These are phyloP conservation scores for Bocquillonia castaneifolia DNA, from an alignment of 441 rosid genomes.

Conservation along the genomic window DNA sequence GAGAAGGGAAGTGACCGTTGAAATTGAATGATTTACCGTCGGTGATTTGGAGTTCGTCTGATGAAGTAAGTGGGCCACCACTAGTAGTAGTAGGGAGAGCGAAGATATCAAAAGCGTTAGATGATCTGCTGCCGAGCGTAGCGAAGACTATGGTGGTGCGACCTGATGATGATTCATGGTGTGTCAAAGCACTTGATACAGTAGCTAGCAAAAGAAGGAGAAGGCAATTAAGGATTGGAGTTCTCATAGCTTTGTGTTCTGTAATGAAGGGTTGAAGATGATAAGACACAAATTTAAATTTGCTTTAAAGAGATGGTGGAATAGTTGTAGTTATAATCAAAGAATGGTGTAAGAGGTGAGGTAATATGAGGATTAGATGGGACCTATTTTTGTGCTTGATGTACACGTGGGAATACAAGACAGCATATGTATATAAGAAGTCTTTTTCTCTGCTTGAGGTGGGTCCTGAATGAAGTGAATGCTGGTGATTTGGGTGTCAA, in stretches of 20 bases:
- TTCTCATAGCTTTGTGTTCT: background rate
- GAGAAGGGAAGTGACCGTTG: constrained; percentile 71
- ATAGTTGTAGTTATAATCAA: too few species aligned
- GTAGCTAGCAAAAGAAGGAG: constrained; percentile 14
- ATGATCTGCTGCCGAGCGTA: constrained; percentile 55
- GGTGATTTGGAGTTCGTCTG: constrained; percentile 51
- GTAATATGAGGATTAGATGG: constrained; percentile 1
- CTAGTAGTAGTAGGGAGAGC: constrained; percentile 38
- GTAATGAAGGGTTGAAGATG: background rate
- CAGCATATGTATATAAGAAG: too few species aligned
- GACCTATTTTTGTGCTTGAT: background rate
- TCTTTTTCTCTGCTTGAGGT: too few species aligned
- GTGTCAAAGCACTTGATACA: constrained; percentile 17
- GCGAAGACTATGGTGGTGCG: constrained; percentile 54
- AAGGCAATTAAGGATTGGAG: background rate
- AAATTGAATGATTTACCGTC: constrained; percentile 69
- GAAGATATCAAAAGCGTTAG: constrained; percentile 67
- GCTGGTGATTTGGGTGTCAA: too few species aligned
- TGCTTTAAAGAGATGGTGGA: too few species aligned
- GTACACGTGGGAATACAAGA: constrained; percentile 4
- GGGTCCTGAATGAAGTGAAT: too few species aligned
- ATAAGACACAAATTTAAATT: background rate
- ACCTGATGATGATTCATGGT: constrained; percentile 8
- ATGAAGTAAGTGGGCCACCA: constrained; percentile 24
- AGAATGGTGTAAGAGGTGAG: constrained; percentile 31